Base-by-base conservation (phyloP, 495 filamentous ascomycete species). In the Thermothielavioides terrestris region DNA sequence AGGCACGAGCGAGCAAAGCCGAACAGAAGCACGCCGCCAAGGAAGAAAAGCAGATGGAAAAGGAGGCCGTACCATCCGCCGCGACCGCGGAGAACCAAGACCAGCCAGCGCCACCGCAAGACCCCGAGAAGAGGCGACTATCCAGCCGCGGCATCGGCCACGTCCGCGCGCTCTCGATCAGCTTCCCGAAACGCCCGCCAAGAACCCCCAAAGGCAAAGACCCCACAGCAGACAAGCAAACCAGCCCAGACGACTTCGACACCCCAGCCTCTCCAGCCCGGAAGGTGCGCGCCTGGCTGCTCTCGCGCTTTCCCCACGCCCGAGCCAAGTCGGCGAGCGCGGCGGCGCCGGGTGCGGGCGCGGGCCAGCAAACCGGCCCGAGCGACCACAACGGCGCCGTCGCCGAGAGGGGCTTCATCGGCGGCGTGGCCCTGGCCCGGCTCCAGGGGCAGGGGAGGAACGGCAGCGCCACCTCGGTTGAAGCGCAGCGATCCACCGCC, bases 281-380 rank as follows among this genome's bases (percentile, higher is more conserved):
- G 26, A 67, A 76, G 49, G 67, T 84, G 31, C 83, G 75, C 46
- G 70, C 71, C 37, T 86, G 81, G 81, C 64, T 86, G 36, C 80
- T 78, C 56, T 73, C 63, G 7, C 76, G 72, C 42, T 68, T 84
- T 34, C 67, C 71, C 0, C 70, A 76, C 6, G 49, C 56, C 1
- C 55, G 68, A 4, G 63, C 63, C 6, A 61, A 62, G 38, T 49
- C 60, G 0, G 47, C 56, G n/a, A 40, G 61, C 48, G 53, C 51
- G 17, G 54, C 39, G 26, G 20, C 48, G 28, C 53, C 41, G 2
- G 18, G n/a, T n/a, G n/a, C n/a, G n/a, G n/a, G n/a, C n/a, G n/a
- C n/a, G n/a, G n/a, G n/a, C n/a, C n/a, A n/a, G n/a, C n/a, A n/a
- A n/a, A n/a, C n/a, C n/a, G n/a, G n/a, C n/a, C 27, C 12, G 9